Evolutionary conservation across 805 yeast genomes (phyloP), one percentile per base, ranked within the genome.

Genomic region (Sugiyamaella chiloensis): DNA sequence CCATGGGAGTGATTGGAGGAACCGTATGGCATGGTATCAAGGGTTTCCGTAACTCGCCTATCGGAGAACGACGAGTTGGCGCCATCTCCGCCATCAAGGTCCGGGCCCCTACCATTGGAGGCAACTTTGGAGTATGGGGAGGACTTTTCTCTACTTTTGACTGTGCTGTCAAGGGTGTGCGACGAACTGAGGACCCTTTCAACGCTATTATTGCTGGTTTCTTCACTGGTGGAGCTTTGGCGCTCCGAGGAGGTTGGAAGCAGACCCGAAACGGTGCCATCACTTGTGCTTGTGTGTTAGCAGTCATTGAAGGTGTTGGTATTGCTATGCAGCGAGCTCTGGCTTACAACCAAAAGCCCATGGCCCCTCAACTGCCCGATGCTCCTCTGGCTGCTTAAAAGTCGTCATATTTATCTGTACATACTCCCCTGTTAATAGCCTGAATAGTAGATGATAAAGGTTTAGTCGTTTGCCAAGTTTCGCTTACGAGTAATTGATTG

Each of bases 51-150:
- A 93, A 93, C 76, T 89, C 97, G 9, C 99, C 99, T 47, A 57
- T 68, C 48, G 99, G 99, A 52, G 99, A 93, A 71, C 81, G 99
- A 72, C 77, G 95, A 61, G 69, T 79, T 51, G 98, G 99, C 48
- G 87, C 96, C 17, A 65, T 91, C 47, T 75, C 87, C 35, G 97
- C 98, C 32, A 85, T 93, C 59, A 88, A 88, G 65, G 87, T 96
- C 44, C 80, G 99, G 68, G 98, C 97, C 2, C 99, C 99, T 32
- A 96, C 91, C 42, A 89, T 91, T 47, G 99, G 99, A 57, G 99
- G 99, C 64, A 93, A 93, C 70, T 91, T 93, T 63, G 99, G 99
- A 73, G 96, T 87, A 32, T 93, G 99, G 99, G 99, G 99, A 76
- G 99, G 99, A 52, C 74, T 93, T 60, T 93, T 93, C 66, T 88